phyloP scores from a whole-genome alignment of 176 grass and related monocot species.

The Elymus sibiricus region DNA sequence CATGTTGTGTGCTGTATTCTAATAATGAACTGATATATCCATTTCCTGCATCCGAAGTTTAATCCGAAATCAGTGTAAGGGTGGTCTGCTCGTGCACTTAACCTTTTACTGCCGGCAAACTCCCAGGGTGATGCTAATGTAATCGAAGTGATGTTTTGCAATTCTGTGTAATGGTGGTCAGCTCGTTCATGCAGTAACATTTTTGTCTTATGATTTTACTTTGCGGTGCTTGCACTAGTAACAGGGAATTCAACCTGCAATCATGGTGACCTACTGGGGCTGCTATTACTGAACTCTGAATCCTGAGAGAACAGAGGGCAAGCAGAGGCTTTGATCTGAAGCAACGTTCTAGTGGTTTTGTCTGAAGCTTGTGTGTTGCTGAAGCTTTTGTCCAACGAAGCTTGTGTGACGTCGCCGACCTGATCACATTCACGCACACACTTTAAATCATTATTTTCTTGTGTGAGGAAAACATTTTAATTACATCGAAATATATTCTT shows the following conservation, averaged over 20 bases:
- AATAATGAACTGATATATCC: not conserved
- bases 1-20: not conserved
- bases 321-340: not conserved
- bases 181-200: not conserved
- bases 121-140: not conserved
- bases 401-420: too few species aligned
- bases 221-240: not conserved
- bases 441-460: too few species aligned
- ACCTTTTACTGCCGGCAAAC: not conserved
- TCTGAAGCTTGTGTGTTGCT: not conserved
- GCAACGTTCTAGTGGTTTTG: not conserved
- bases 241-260: not conserved
- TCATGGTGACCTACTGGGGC: not conserved
- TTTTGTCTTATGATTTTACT: not conserved
- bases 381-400: too few species aligned
- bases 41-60: not conserved
- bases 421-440: too few species aligned
- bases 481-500: too few species aligned
- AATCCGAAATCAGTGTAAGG: not conserved
- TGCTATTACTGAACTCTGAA: not conserved
- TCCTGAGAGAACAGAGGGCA: not conserved
- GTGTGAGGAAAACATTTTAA: too few species aligned
- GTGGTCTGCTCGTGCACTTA: not conserved
- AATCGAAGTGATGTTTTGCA: not conserved
- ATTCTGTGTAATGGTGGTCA: not conserved